Percentiles rank a stretch among this genome's conserved stretches.
Conservation (phyloP, 2,329 filamentous ascomycete species). For the Aspergillus neotritici region DNA sequence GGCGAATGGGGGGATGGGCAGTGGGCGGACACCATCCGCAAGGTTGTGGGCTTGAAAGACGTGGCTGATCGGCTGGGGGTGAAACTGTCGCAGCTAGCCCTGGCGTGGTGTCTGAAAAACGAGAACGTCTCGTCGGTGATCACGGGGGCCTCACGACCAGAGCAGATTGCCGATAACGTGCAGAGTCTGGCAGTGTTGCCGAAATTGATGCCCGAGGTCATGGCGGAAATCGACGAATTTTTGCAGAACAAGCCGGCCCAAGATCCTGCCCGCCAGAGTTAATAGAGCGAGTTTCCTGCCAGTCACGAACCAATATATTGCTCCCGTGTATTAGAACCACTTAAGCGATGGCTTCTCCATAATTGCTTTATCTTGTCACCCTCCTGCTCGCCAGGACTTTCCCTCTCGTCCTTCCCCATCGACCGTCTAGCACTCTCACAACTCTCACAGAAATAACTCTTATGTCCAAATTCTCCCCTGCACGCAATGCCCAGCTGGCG, state of each 20-base stretch:
- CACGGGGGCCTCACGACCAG: slow-evolving; percentile 40
- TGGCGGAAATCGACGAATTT: slow-evolving; percentile 43
- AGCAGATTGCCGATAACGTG: slow-evolving; percentile 44
- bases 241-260: slow-evolving; percentile 26
- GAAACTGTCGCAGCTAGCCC: slow-evolving; percentile 50
- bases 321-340: too few relatives aligned
- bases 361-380: neutral
- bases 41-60: slow-evolving; percentile 48
- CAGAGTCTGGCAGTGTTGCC: slow-evolving; percentile 42
- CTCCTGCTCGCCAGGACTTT: neutral
- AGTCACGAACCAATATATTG: too few relatives aligned
- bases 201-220: slow-evolving; percentile 39
- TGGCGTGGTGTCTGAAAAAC: slow-evolving; percentile 58
- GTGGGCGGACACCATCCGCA: slow-evolving; percentile 45
- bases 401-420: neutral
- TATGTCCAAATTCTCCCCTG: slow-evolving; percentile 9
- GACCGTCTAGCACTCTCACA: slow-evolving; percentile 5
- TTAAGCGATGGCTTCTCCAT: neutral
- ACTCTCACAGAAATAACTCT: slow-evolving; percentile 7
- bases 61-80: slow-evolving; percentile 43
- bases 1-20: slow-evolving; percentile 41
- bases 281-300: neutral
- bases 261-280: slow-evolving; percentile 18
- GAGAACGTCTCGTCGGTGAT: slow-evolving; percentile 46
- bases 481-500: slow-evolving; percentile 12